A percentile compares a stretch with the other conserved stretches of the same genome.
Evolutionary conservation across 345 rosid genomes (phyloP).

Genomic region (Syzygium grande): DNA sequence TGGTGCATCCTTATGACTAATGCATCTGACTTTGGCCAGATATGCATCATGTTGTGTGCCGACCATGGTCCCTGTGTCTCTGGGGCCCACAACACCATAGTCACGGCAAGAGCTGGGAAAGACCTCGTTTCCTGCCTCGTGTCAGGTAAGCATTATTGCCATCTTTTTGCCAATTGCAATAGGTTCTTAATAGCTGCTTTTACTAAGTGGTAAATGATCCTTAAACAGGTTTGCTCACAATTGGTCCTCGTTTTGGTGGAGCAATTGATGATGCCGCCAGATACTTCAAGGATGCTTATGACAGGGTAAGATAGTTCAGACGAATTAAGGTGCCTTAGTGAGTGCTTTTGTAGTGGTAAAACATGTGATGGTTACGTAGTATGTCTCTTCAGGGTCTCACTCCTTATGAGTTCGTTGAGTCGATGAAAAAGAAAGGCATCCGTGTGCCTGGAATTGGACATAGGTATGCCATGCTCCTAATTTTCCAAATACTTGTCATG

Average conservation of each 20-base stretch:
- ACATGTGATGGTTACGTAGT: neutral
- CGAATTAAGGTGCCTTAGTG: neutral
- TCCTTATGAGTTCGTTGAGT: conserved; percentile 86
- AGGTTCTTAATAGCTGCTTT: neutral
- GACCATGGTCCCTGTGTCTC: conserved; percentile 98
- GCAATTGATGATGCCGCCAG: conserved; percentile 98
- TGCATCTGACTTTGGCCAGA: conserved; percentile 33
- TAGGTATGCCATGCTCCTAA: conserved; percentile 30
- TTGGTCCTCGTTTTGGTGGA: conserved; percentile 98
- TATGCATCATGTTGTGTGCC: conserved; percentile 95
- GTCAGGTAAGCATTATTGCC: conserved; percentile 34
- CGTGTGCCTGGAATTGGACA: conserved; percentile 99
- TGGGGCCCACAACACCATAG: conserved; percentile 94
- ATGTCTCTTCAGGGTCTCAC: conserved; percentile 54
- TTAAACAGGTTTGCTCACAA: conserved; percentile 79
- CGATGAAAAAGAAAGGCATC: conserved; percentile 97
- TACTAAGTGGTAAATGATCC: neutral
- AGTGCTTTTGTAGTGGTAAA: neutral
- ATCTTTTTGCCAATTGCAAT: neutral
- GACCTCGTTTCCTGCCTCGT: conserved; percentile 98
- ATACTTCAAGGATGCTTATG: conserved; percentile 95
- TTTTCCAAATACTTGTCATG: neutral
- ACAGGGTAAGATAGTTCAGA: conserved; percentile 41
- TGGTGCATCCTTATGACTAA: neutral
- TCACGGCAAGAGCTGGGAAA: conserved; percentile 98